Evolutionary conservation across 2,329 filamentous ascomycete genomes (phyloP).

Genomic region (Plectosphaerella cucumerina): DNA sequence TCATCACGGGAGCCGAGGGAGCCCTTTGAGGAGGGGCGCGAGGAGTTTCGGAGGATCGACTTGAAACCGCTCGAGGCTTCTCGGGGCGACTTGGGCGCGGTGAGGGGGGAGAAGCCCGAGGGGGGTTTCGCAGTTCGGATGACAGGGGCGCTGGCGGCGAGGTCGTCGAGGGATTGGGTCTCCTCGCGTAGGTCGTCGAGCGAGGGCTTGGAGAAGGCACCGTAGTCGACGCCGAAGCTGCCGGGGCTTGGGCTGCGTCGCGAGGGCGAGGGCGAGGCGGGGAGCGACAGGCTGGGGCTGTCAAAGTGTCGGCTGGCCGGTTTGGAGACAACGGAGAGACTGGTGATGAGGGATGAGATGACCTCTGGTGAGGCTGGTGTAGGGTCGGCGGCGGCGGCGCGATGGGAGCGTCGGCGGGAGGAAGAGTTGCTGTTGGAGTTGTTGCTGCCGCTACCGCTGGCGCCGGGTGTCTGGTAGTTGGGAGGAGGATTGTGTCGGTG

Average conservation of each 20-base stretch:
- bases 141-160: slow-evolving; percentile 63
- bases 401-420: slow-evolving; percentile 12
- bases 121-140: slow-evolving; percentile 79
- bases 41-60: slow-evolving; percentile 54
- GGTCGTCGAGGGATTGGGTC: slow-evolving; percentile 49
- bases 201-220: slow-evolving; percentile 52
- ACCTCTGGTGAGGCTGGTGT: slow-evolving; percentile 61
- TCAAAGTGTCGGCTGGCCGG: slow-evolving; percentile 70
- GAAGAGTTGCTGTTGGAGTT: slow-evolving; percentile 8
- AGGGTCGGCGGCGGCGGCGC: slow-evolving; percentile 15
- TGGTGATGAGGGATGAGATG: slow-evolving; percentile 67
- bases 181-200: slow-evolving; percentile 45
- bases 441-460: background rate
- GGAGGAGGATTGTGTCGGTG: slow-evolving; percentile 10
- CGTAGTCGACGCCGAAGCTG: slow-evolving; percentile 71
- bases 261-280: slow-evolving; percentile 33
- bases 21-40: slow-evolving; percentile 56
- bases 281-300: slow-evolving; percentile 37
- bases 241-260: slow-evolving; percentile 33
- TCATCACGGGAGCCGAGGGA: slow-evolving; percentile 54
- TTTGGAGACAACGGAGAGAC: slow-evolving; percentile 61
- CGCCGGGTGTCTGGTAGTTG: background rate
- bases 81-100: slow-evolving; percentile 55
- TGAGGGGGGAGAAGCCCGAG: slow-evolving; percentile 68
- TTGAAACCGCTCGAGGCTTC: slow-evolving; percentile 49